Evolutionary conservation across 2,329 filamentous ascomycete genomes (phyloP), one percentile per base, ranked within the genome.

Genomic region (Aspergillus vadensis): DNA sequence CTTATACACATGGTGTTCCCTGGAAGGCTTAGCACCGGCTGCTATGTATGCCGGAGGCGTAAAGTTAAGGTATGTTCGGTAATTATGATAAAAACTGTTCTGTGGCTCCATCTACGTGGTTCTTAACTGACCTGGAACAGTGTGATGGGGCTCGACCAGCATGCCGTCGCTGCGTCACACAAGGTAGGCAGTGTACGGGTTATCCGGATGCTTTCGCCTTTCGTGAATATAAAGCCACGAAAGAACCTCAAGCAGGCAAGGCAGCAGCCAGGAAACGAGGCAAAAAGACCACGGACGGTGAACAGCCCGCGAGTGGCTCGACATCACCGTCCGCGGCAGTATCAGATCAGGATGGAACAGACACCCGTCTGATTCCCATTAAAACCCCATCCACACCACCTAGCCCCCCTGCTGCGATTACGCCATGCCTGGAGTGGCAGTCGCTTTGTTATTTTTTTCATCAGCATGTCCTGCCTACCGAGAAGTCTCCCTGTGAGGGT

Each of bases 31-130:
- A 55, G 52, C 23, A 55, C 52, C 14, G 52, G 52, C 19, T 55
- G 52, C 52, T 55, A 43, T 30, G 52, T 55, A 55, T 55, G 52
- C 38, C 52, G 52, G 43, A 55, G 17, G 38, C 52, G 52, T 19
- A 55, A 55, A 43, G 52, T 55, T n/a, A 55, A 55, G 52, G 52
- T 55, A 55, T 30, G 51, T 54, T 17, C 17, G 17, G 21, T 41
- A 8, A 27, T 15, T 19, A 23, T 5, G 6, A 39, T 1, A 53
- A 8, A n/a, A 7, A 8, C 19, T 12, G 5, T 23, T 12, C 14
- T 30, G n/a, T 5, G 14, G 15, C 6, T 44, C 4, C 10, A 10
- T 14, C 2, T 7, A 27, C 8, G 4, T 17, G n/a, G 9, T 50
- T 19, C 15, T 19, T 50, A n/a, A 32, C 30, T 27, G 17, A 10